phyloP scores from a whole-genome alignment of 129 eudicot species.

The Mikania micrantha region DNA sequence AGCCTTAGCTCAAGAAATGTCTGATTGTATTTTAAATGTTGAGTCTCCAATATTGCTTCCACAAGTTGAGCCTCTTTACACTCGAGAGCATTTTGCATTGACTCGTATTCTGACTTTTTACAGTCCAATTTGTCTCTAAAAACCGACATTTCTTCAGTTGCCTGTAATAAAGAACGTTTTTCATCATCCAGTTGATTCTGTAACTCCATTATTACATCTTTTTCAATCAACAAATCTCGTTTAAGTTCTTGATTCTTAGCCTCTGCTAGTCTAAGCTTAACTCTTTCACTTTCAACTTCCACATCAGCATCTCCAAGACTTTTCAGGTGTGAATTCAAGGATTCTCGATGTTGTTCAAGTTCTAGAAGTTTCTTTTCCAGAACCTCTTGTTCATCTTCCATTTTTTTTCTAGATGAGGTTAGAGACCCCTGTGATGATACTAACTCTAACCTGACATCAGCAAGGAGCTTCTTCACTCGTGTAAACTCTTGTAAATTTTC shows the following conservation, averaged over 20 bases:
- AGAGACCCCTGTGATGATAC: conserved; percentile 62
- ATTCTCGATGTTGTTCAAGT: conserved; percentile 44
- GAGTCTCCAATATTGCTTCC: conserved; percentile 77
- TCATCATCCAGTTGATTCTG: conserved; percentile 41
- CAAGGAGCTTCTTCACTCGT: conserved; percentile 63
- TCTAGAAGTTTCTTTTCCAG: conserved; percentile 50
- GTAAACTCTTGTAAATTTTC: conserved; percentile 48
- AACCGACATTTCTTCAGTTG: conserved; percentile 37
- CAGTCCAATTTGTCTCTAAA: conserved; percentile 52
- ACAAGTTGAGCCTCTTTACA: conserved; percentile 67
- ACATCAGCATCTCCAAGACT: conserved; percentile 53
- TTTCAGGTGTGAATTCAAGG: conserved; percentile 35
- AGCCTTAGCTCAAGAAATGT: conserved; percentile 42
- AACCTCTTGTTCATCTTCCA: conserved; percentile 56
- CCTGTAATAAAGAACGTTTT: conserved; percentile 46
- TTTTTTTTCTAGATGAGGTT: conserved; percentile 45
- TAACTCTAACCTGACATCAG: conserved; percentile 63
- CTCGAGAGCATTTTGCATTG: conserved; percentile 37
- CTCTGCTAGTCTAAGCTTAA: conserved; percentile 59
- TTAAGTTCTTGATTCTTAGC: conserved; percentile 66
- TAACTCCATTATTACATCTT: conserved; percentile 52
- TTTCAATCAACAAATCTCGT: conserved; percentile 53
- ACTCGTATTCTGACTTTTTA: conserved; percentile 40
- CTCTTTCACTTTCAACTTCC: conserved; percentile 76
- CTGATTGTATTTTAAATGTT: conserved; percentile 50